Conservation (phyloP, 164 flowering plant species). For the Magnolia sinica region DNA sequence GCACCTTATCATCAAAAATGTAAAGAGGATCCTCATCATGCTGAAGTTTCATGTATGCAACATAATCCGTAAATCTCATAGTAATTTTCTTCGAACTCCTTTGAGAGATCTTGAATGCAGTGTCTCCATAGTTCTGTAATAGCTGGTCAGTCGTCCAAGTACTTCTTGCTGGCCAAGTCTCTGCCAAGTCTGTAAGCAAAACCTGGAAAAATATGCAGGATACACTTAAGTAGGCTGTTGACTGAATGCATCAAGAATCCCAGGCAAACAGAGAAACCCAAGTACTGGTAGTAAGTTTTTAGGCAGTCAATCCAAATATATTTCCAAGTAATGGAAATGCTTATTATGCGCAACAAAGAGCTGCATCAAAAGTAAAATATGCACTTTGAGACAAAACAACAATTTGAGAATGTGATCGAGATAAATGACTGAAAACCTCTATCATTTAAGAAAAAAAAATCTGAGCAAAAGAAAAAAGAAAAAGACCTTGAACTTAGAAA, state of each 20-base stretch:
- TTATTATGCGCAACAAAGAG: neutral
- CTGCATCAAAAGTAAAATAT: neutral
- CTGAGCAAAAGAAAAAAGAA: too few relatives aligned
- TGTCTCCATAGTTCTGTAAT: constrained; percentile 60
- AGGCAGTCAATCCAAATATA: neutral
- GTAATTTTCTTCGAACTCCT: constrained; percentile 56
- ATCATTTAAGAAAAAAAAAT: neutral
- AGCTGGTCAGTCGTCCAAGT: constrained; percentile 71
- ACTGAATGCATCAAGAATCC: too few relatives aligned
- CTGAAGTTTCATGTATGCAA: constrained; percentile 70
- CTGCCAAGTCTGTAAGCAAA: constrained; percentile 65
- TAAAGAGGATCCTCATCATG: constrained; percentile 98
- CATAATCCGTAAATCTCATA: constrained; percentile 86
- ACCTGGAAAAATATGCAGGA: constrained; percentile 38
- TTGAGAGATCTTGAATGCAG: constrained; percentile 76
- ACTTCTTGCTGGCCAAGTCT: constrained; percentile 80
- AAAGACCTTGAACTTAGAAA: neutral
- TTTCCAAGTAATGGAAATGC: neutral
- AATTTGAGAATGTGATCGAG: neutral
- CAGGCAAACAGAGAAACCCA: too few relatives aligned
- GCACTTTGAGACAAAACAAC: neutral
- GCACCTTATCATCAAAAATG: constrained; percentile 88
- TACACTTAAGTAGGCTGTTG: too few relatives aligned
- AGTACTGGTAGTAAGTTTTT: too few relatives aligned
- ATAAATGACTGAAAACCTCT: neutral